Conservation (phyloP, 192 early-diverging fungal species). For the Podila minutissima region DNA sequence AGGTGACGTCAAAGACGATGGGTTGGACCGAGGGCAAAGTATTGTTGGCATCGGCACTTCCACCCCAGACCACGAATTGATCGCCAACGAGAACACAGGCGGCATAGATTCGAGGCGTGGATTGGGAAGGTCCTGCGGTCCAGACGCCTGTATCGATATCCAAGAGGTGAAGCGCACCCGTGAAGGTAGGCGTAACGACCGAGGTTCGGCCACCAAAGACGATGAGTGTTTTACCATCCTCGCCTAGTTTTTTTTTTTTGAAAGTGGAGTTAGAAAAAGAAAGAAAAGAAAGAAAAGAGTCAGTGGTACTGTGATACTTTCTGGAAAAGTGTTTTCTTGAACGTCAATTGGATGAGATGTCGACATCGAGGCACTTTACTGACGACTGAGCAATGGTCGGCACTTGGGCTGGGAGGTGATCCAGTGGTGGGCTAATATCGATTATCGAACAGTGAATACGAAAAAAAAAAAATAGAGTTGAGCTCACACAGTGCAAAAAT, state of each 20-base stretch:
- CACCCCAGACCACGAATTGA: conserved; percentile 15
- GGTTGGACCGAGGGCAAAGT: conserved; percentile 5
- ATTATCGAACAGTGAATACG: too few relatives aligned
- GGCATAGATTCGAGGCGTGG: conserved; percentile 9
- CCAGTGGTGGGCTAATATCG: conserved; percentile 3
- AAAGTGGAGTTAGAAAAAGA: too few relatives aligned
- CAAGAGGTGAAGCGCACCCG: conserved; percentile 2
- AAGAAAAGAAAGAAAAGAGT: not conserved
- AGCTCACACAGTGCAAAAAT: too few relatives aligned
- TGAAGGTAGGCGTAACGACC: conserved; percentile 7
- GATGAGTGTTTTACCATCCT: conserved; percentile 1
- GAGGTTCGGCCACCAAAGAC: conserved; percentile 16
- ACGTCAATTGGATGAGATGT: not conserved
- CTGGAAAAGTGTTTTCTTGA: not conserved
- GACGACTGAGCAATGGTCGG: conserved; percentile 5
- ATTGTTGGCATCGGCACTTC: conserved; percentile 9
- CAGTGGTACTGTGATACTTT: not conserved
- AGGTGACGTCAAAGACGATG: conserved; percentile 11
- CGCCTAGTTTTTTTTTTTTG: not conserved
- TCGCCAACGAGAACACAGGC: conserved; percentile 7
- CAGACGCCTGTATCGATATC: conserved; percentile 6
- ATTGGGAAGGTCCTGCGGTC: conserved; percentile 1
- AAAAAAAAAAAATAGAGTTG: not conserved
- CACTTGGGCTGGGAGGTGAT: conserved; percentile 6
- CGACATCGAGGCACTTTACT: not conserved